A percentile compares a stretch with the other conserved stretches of the same genome.
Evolutionary conservation across 176 grass and related monocot species (phyloP).

Genomic region (Tuctoria greenei): DNA sequence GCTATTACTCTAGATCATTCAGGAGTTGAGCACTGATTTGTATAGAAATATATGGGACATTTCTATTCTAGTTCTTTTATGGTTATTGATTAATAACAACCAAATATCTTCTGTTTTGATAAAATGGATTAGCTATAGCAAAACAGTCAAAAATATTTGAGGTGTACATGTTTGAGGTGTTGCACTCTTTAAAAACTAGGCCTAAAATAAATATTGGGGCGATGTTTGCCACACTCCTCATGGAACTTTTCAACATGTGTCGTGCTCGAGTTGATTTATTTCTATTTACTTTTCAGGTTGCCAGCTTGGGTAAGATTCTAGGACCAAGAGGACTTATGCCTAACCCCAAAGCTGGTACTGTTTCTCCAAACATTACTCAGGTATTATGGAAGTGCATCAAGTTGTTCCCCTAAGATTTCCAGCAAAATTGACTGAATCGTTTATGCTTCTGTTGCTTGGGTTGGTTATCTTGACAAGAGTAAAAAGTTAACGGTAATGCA

Average conservation of each 20-base stretch:
- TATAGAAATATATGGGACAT: not conserved
- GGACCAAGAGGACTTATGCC: slow-evolving; percentile 99
- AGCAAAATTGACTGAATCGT: slow-evolving; percentile 27
- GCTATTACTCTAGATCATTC: not conserved
- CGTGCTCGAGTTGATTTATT: slow-evolving; percentile 17
- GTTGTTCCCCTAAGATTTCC: slow-evolving; percentile 11
- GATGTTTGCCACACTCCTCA: not conserved
- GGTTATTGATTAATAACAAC: slow-evolving; percentile 1
- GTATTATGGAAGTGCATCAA: slow-evolving; percentile 31
- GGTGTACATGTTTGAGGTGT: not conserved
- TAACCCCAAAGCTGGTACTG: slow-evolving; percentile 96
- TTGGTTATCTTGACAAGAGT: not conserved
- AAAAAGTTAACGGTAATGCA: not conserved
- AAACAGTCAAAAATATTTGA: no score
- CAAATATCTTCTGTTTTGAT: no score
- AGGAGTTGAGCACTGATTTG: not conserved
- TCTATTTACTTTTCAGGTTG: slow-evolving; percentile 59
- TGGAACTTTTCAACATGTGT: not conserved
- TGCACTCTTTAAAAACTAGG: slow-evolving; percentile 25
- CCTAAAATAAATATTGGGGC: not conserved
- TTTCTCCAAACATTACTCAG: slow-evolving; percentile 88
- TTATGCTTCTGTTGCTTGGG: slow-evolving; percentile 27
- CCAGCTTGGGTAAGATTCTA: slow-evolving; percentile 83
- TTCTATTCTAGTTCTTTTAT: not conserved
- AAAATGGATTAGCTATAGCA: no score